Evolutionary conservation across 2,329 filamentous ascomycete species (phyloP).

Genomic region (Fusarium domesticum): DNA sequence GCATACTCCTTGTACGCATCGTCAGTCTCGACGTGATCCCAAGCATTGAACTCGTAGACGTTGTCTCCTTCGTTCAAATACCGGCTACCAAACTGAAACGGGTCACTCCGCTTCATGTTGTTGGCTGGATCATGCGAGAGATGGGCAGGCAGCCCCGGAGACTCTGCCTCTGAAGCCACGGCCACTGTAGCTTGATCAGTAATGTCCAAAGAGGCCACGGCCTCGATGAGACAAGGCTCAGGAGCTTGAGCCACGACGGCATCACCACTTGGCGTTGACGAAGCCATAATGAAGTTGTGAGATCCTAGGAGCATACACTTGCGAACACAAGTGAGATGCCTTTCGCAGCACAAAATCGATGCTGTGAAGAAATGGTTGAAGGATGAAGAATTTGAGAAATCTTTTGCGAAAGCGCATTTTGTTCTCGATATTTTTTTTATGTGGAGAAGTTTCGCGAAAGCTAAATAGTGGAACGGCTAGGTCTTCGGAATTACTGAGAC

Average conservation of each 20-base stretch:
- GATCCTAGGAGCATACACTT: constrained; percentile 25
- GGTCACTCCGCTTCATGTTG: constrained; percentile 84
- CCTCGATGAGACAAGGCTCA: constrained; percentile 20
- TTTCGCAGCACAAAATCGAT: constrained; percentile 16
- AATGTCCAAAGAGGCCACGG: constrained; percentile 28
- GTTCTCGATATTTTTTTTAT: constrained; percentile 14
- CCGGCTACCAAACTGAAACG: constrained; percentile 93
- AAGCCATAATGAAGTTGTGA: constrained; percentile 22
- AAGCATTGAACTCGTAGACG: constrained; percentile 96
- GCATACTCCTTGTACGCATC: constrained; percentile 83
- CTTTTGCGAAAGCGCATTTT: constrained; percentile 23
- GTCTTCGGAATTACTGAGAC: background rate
- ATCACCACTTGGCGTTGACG: constrained; percentile 24
- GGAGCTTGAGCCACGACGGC: constrained; percentile 16
- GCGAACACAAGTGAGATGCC: constrained; percentile 21
- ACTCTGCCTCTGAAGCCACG: constrained; percentile 11
- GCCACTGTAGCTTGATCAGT: constrained; percentile 19
- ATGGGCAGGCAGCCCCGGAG: constrained; percentile 49
- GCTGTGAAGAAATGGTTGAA: constrained; percentile 19
- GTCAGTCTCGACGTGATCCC: constrained; percentile 97
- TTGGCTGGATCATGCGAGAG: constrained; percentile 68
- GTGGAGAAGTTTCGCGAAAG: constrained; percentile 4
- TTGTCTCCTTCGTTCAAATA: constrained; percentile 80
- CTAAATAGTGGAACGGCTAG: constrained; percentile 3
- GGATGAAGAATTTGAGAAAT: constrained; percentile 21